A percentile compares a stretch with the other conserved stretches of the same genome.
Conservation (phyloP, 2,329 filamentous ascomycete species). For the Didymella exigua region DNA sequence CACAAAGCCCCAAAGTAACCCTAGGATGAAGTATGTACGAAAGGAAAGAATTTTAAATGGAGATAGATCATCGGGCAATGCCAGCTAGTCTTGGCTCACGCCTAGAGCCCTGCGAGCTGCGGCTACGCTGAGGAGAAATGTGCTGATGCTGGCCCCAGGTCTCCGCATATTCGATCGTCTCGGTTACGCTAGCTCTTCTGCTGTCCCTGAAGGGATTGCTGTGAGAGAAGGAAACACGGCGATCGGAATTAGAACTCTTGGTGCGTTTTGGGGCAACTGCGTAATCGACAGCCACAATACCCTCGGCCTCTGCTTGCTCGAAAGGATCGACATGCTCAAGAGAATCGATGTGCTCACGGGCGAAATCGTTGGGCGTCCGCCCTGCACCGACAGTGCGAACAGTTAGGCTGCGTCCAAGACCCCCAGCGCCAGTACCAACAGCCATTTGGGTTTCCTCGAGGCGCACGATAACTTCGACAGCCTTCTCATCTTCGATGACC, state of each 20-base stretch:
- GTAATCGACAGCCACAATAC: conserved; percentile 8
- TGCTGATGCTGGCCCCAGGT: not conserved
- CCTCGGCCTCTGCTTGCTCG: conserved; percentile 7
- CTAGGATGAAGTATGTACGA: not conserved
- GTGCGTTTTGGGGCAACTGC: not conserved
- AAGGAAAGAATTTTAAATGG: not conserved
- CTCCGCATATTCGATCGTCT: not conserved
- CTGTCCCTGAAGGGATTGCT: conserved; percentile 12
- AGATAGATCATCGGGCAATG: not conserved
- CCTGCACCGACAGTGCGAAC: conserved; percentile 23
- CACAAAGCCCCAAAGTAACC: not conserved
- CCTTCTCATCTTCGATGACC: conserved; percentile 56
- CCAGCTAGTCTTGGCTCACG: not conserved
- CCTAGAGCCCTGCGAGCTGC: not conserved
- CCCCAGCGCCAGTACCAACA: conserved; percentile 2
- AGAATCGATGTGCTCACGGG: conserved; percentile 1
- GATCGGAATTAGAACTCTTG: not conserved
- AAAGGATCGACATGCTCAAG: conserved; percentile 3
- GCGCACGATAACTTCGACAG: conserved; percentile 37
- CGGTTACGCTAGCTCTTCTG: conserved; percentile 4
- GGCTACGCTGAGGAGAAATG: not conserved
- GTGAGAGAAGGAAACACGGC: not conserved
- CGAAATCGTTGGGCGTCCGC: not conserved
- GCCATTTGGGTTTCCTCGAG: conserved; percentile 28
- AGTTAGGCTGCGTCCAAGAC: conserved; percentile 30